A percentile compares a stretch with the other conserved stretches of the same genome.
Evolutionary conservation across 169 alveolate genomes (phyloP).

Genomic region (Cryptosporidium ryanae): DNA sequence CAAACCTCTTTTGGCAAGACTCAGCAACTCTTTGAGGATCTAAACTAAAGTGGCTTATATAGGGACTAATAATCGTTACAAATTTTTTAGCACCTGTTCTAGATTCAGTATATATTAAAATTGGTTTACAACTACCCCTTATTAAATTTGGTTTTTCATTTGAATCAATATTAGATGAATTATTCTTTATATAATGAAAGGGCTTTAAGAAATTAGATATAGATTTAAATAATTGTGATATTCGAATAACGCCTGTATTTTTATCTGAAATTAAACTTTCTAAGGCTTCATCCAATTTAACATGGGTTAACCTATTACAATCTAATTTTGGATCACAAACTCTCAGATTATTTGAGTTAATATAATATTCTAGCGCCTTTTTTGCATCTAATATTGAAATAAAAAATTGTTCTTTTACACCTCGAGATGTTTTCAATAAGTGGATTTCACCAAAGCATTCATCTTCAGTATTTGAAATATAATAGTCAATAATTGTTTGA

Average conservation of each 20-base stretch:
- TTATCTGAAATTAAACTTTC: neutral
- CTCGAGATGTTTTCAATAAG: constrained; percentile 35
- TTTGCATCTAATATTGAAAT: constrained; percentile 12
- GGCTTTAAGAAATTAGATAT: constrained; percentile 15
- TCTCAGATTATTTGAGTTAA: constrained; percentile 40
- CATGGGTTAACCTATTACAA: neutral
- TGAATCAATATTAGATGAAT: neutral
- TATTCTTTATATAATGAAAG: constrained; percentile 44
- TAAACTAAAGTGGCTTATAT: constrained; percentile 41
- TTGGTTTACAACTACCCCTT: constrained; percentile 47
- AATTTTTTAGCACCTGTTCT: constrained; percentile 62
- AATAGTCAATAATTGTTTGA: constrained; percentile 27
- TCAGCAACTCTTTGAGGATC: constrained; percentile 58
- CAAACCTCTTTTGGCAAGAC: constrained; percentile 60
- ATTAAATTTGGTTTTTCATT: constrained; percentile 20
- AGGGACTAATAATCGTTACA: constrained; percentile 68
- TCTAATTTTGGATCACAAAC: neutral
- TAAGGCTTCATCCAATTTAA: constrained; percentile 28
- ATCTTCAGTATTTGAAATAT: constrained; percentile 1
- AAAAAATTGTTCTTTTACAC: constrained; percentile 41
- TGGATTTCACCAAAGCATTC: neutral
- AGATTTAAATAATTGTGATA: constrained; percentile 15
- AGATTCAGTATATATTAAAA: constrained; percentile 42
- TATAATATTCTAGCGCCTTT: constrained; percentile 32
- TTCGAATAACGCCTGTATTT: neutral